Evolutionary conservation across 768 basidiomycete genomes (phyloP).

Genomic region (Tricholoma flavovirens): DNA sequence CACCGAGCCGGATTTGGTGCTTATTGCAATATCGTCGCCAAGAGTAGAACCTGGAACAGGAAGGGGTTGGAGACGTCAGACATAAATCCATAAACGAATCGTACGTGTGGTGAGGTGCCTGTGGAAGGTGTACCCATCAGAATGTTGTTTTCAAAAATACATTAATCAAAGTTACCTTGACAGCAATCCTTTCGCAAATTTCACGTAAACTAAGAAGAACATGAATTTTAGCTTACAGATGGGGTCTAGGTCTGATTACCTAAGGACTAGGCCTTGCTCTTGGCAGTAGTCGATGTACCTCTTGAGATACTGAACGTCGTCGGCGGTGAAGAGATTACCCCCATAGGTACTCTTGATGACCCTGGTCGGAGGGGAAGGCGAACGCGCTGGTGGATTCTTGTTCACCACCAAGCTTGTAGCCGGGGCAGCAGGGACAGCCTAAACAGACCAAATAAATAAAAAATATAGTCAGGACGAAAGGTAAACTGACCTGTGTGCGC

Average conservation of each 20-base stretch:
- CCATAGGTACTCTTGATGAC: conserved; percentile 89
- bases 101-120: conserved; percentile 90
- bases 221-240: not conserved
- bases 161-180: conserved; percentile 47
- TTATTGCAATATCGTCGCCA: conserved; percentile 93
- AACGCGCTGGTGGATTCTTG: conserved; percentile 64
- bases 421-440: conserved; percentile 61
- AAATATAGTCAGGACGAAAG: conserved; percentile 2
- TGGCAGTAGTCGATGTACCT: conserved; percentile 90
- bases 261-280: conserved; percentile 78
- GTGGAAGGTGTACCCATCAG: conserved; percentile 8
- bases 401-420: conserved; percentile 64
- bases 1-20: conserved; percentile 84
- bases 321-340: conserved; percentile 80
- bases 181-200: conserved; percentile 82
- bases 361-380: conserved; percentile 77
- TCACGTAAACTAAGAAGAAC: conserved; percentile 52
- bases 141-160: not conserved
- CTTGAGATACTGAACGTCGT: conserved; percentile 78
- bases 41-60: conserved; percentile 66
- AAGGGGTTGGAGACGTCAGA: not conserved
- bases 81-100: conserved; percentile 13
- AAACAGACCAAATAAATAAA: conserved; percentile 1
- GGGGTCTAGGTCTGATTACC: conserved; percentile 33
- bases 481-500: conserved; percentile 41